phyloP scores from a whole-genome alignment of 129 eudicot genomes.

The Arctium minus region DNA sequence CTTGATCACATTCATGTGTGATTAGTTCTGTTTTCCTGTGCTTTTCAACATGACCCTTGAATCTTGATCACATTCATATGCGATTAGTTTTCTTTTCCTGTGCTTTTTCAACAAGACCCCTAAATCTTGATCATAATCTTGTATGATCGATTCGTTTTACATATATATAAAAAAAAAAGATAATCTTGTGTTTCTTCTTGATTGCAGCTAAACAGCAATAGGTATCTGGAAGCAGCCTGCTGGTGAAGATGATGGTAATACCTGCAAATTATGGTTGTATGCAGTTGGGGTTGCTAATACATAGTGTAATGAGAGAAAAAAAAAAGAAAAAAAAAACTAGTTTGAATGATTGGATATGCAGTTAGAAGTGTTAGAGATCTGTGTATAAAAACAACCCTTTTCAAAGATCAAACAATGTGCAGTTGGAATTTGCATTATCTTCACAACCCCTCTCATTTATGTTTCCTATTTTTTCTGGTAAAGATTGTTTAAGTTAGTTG shows the following conservation, averaged over 20 bases:
- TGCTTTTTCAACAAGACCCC: no score
- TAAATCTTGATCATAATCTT: no score
- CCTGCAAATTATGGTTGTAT: conserved; percentile 9
- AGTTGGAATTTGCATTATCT: conserved; percentile 15
- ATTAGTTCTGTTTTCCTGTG: not conserved
- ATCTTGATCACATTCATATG: no score
- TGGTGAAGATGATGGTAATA: not conserved
- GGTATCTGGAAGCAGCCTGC: not conserved
- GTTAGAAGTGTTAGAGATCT: conserved; percentile 24
- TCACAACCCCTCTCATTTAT: not conserved
- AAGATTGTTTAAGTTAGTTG: not conserved
- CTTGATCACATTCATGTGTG: not conserved
- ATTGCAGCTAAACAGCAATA: conserved; percentile 13
- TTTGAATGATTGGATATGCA: conserved; percentile 25
- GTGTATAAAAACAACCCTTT: conserved; percentile 28
- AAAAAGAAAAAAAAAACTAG: not conserved
- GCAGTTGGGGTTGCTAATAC: conserved; percentile 7
- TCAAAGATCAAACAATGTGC: conserved; percentile 31
- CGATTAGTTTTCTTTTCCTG: no score
- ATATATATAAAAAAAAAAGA: not conserved
- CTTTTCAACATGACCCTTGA: no score
- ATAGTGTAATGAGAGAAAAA: conserved; percentile 10
- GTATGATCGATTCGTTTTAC: not conserved
- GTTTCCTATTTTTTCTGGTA: not conserved
- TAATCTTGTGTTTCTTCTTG: not conserved